Percentiles rank a stretch among this genome's conserved stretches.
These are phyloP conservation scores for Xylariaceae sp. DNA, from an alignment of 2,329 filamentous ascomycete species.

Conservation along the genomic window DNA sequence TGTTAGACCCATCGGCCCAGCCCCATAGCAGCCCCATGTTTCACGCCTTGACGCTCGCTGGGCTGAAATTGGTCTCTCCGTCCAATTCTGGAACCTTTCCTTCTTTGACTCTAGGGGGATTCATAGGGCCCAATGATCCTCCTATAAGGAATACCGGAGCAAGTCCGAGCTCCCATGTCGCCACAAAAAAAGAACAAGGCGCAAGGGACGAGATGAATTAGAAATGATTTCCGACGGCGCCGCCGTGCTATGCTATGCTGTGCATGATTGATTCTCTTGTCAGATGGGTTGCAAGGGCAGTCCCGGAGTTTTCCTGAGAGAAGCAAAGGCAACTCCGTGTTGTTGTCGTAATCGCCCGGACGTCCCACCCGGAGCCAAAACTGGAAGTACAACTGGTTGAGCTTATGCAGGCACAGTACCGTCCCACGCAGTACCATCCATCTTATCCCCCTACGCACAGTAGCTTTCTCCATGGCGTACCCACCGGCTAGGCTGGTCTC, in stretches of 20 bases:
- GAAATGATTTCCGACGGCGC: constrained; percentile 7
- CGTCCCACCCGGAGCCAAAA: no score
- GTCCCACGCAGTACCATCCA: no score
- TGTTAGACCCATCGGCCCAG: constrained; percentile 1
- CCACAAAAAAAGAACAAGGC: not conserved
- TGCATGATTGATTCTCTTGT: no score
- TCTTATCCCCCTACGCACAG: no score
- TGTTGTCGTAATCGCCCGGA: no score
- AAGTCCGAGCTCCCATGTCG: not conserved
- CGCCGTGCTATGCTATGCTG: no score
- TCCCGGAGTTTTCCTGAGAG: not conserved
- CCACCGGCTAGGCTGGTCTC: not conserved
- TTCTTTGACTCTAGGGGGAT: constrained; percentile 3
- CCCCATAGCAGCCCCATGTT: constrained; percentile 10
- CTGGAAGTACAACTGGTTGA: no score
- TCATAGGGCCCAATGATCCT: not conserved
- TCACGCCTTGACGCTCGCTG: not conserved
- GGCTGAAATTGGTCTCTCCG: constrained; percentile 12
- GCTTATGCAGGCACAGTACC: no score
- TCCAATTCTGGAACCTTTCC: constrained; percentile 26
- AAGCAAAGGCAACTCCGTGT: constrained; percentile 9
- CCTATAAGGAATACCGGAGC: not conserved
- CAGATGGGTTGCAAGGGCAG: constrained; percentile 4
- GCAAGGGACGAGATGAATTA: constrained; percentile 5
- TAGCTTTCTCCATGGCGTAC: constrained; percentile 9